Evolutionary conservation across 768 basidiomycete genomes (phyloP).

Genomic region (Podaxis carcinomalis): DNA sequence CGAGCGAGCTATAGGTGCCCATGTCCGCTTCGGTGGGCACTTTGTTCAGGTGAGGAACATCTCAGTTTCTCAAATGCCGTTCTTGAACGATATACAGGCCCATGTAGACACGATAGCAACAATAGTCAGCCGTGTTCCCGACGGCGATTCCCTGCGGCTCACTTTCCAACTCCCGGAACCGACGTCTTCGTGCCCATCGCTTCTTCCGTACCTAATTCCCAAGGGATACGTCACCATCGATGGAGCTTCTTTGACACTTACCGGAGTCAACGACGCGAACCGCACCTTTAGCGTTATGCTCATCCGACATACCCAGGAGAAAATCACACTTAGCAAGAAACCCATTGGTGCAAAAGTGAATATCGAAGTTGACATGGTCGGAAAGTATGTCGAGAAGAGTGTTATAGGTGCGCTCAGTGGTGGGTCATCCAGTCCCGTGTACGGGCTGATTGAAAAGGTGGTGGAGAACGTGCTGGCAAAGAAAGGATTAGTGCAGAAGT

Average conservation of each 20-base stretch:
- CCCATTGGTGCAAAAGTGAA: slow-evolving; percentile 79
- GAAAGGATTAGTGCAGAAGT: slow-evolving; percentile 30
- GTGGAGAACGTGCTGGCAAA: slow-evolving; percentile 51
- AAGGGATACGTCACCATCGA: slow-evolving; percentile 96
- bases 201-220: slow-evolving; percentile 80
- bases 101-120: slow-evolving; percentile 91
- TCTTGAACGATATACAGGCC: slow-evolving; percentile 45
- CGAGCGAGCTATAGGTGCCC: slow-evolving; percentile 92
- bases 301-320: slow-evolving; percentile 89
- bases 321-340: slow-evolving; percentile 79
- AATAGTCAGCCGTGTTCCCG: slow-evolving; percentile 56
- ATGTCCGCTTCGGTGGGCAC: slow-evolving; percentile 92
- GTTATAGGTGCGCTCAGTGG: slow-evolving; percentile 65
- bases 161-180: slow-evolving; percentile 71
- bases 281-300: slow-evolving; percentile 88
- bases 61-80: background rate
- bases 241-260: slow-evolving; percentile 90
- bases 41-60: slow-evolving; percentile 77
- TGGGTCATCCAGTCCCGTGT: slow-evolving; percentile 39
- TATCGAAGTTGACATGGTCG: slow-evolving; percentile 93
- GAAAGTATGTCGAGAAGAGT: slow-evolving; percentile 87
- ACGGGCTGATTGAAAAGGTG: slow-evolving; percentile 48
- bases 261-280: slow-evolving; percentile 60
- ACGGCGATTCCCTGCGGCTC: slow-evolving; percentile 87
- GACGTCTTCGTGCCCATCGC: slow-evolving; percentile 52